Evolutionary conservation across 768 basidiomycete species (phyloP).

Genomic region (Panaeolus cyanescens): DNA sequence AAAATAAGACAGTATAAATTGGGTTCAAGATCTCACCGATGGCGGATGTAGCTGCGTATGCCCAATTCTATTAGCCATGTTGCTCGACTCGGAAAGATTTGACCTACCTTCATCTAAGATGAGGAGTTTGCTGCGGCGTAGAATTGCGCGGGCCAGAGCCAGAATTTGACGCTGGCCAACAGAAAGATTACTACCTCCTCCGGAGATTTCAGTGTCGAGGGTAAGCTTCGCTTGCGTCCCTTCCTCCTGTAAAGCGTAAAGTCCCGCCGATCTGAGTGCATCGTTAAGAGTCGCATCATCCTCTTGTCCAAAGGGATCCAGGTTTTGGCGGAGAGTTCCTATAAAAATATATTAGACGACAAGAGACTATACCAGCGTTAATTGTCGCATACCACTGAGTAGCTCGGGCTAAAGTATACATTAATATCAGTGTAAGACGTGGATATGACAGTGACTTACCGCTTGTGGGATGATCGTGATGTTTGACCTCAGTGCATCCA

Average conservation of each 20-base stretch:
- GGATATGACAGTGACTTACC: slow-evolving; percentile 18
- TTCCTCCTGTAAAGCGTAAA: slow-evolving; percentile 40
- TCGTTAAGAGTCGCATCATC: slow-evolving; percentile 48
- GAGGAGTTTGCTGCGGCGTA: slow-evolving; percentile 60
- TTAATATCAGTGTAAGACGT: not conserved
- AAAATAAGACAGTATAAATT: not conserved
- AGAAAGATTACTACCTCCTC: slow-evolving; percentile 74
- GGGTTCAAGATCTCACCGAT: slow-evolving; percentile 34
- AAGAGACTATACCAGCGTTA: not conserved
- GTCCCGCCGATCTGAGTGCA: slow-evolving; percentile 40
- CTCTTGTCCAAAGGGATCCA: slow-evolving; percentile 65
- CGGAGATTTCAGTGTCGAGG: slow-evolving; percentile 45
- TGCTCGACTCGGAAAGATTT: no score
- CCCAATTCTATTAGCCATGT: not conserved
- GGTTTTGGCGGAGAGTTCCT: slow-evolving; percentile 63
- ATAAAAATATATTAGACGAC: not conserved
- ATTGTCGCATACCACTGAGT: not conserved
- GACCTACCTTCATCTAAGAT: slow-evolving; percentile 59
- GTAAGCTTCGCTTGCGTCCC: slow-evolving; percentile 51
- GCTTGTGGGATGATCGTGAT: slow-evolving; percentile 60
- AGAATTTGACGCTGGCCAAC: slow-evolving; percentile 78
- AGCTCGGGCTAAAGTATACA: slow-evolving; percentile 11
- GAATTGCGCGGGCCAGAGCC: slow-evolving; percentile 64
- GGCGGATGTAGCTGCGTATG: slow-evolving; percentile 40
- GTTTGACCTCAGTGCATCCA: slow-evolving; percentile 53